Conservation (phyloP, 148 eudicot species). For the Oxyria digyna region DNA sequence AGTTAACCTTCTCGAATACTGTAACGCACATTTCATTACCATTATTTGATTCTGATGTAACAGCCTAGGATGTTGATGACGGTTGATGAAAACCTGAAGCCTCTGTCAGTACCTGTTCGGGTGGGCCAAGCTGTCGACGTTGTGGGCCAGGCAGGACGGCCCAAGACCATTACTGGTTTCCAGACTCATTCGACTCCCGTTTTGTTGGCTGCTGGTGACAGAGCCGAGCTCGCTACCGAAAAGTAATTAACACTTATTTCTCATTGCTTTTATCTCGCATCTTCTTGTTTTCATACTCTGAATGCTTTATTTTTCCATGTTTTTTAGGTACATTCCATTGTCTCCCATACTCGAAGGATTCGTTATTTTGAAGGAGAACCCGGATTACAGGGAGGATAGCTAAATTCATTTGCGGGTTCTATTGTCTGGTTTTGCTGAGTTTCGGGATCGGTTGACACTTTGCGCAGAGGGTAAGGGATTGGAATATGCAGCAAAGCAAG, state of each 20-base stretch:
- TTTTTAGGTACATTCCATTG: constrained; percentile 64
- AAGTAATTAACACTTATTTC: constrained; percentile 31
- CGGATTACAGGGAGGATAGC: constrained; percentile 62
- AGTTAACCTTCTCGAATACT: no score
- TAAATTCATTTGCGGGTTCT: no score
- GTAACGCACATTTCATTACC: neutral
- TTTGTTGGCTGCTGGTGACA: constrained; percentile 80
- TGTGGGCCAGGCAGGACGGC: constrained; percentile 93
- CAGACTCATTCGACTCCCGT: constrained; percentile 94
- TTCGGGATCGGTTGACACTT: no score
- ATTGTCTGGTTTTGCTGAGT: no score
- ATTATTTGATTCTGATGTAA: neutral
- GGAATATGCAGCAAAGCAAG: neutral
- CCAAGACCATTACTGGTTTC: constrained; percentile 93
- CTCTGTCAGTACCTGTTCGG: constrained; percentile 90
- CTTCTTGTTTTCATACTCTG: neutral
- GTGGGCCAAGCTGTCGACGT: constrained; percentile 98
- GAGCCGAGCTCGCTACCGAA: constrained; percentile 95
- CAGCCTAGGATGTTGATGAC: constrained; percentile 97
- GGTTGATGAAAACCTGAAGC: constrained; percentile 85
- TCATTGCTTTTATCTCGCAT: neutral
- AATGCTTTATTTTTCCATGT: neutral
- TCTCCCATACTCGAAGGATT: constrained; percentile 88
- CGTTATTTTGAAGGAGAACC: constrained; percentile 89
- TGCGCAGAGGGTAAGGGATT: no score